A percentile compares a stretch with the other conserved stretches of the same genome.
Evolutionary conservation across 2,329 filamentous ascomycete genomes (phyloP).

Genomic region (Cytospora chrysosperma): DNA sequence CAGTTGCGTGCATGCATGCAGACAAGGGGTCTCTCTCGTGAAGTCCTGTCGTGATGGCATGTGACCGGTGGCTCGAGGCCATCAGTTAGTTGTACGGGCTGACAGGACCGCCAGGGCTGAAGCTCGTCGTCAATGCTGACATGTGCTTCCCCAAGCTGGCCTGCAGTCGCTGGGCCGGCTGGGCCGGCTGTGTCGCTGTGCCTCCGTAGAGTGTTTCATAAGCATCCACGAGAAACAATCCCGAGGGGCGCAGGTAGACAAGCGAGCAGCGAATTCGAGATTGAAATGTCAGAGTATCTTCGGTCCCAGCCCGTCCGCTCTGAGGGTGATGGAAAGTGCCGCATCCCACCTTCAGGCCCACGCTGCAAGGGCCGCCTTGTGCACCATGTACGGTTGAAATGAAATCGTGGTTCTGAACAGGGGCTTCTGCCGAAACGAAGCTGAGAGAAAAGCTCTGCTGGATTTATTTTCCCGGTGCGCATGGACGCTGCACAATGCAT

Average conservation of each 20-base stretch:
- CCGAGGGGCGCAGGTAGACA: not conserved
- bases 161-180: not conserved
- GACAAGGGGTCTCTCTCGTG: not conserved
- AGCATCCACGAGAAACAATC: not conserved
- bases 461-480: slow-evolving; percentile 4
- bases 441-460: not conserved
- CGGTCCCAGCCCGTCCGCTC: not conserved
- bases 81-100: not conserved
- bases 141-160: not conserved
- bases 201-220: not conserved
- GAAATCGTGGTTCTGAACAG: not conserved
- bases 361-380: not conserved
- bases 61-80: not conserved
- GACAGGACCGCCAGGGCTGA: slow-evolving; percentile 1
- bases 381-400: not conserved
- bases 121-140: slow-evolving; percentile 1
- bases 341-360: not conserved
- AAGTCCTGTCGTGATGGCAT: not conserved
- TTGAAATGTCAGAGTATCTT: not conserved
- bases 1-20: not conserved
- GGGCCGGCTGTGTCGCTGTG: not conserved
- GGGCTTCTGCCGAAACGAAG: not conserved
- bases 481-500: slow-evolving; percentile 14
- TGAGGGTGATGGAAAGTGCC: not conserved
- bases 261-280: not conserved